These are phyloP conservation scores for Lasiodiplodia sp. DNA, from an alignment of 2,329 filamentous ascomycete species.

Conservation along the genomic window DNA sequence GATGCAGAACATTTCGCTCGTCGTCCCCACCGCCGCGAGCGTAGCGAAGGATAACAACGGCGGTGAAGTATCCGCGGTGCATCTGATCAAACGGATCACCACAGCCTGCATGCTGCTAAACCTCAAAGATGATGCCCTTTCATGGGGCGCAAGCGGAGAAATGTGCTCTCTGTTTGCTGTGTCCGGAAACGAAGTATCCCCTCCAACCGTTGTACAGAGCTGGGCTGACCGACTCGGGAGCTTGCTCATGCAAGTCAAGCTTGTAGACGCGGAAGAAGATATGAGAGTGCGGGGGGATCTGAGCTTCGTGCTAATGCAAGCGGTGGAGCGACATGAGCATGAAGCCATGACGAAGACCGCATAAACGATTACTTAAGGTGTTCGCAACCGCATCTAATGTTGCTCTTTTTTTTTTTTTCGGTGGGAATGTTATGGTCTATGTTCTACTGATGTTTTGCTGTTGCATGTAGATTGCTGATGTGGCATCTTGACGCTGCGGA, in stretches of 20 bases:
- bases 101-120: background rate
- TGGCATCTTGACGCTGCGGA: no score
- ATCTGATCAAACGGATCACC: background rate
- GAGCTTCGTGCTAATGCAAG: constrained; percentile 5
- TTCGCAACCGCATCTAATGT: background rate
- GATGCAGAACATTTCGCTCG: constrained; percentile 36
- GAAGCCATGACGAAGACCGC: background rate
- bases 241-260: background rate
- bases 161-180: background rate
- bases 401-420: background rate
- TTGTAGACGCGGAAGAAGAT: background rate
- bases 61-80: background rate
- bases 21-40: background rate
- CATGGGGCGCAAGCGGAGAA: background rate
- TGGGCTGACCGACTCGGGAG: background rate
- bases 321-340: background rate
- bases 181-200: background rate
- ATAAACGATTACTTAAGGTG: background rate
- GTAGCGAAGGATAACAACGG: background rate
- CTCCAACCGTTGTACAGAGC: background rate
- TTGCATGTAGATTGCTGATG: background rate
- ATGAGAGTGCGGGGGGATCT: background rate
- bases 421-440: background rate
- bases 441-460: background rate
- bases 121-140: background rate